Evolutionary conservation across 257 asterid species (phyloP), one percentile per base, ranked within the genome.

Genomic region (Nicotiana sylvestris): DNA sequence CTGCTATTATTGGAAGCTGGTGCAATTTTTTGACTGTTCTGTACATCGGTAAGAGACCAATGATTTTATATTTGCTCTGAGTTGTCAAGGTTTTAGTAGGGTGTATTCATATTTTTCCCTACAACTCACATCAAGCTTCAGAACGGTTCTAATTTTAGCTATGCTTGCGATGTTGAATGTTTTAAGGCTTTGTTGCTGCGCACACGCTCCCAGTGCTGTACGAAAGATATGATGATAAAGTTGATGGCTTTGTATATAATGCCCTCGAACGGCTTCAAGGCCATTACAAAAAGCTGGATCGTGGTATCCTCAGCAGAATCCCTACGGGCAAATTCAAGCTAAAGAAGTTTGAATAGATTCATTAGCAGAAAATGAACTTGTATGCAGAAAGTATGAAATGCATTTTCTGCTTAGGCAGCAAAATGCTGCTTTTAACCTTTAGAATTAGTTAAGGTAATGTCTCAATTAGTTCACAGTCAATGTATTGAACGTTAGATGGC

Each of bases 1-100:
- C 92, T 85, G 95, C 98, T 81, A 84, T 96, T 35, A 89, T 94
- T 61, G 98, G 98, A 88, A 92, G 94, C 96, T 96, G 97, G 94
- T 96, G 89, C 92, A 96, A 92, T 90, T 87, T 94, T 53, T 82
- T 96, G 81, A 92, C 98, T 12, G 88, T 94, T 83, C 32, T 92
- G 53, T 96, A 89, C 66, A 85, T 96, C 4, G 98, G 94, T 91
- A 82, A 84, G 92, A 51, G 18, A 32, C 46, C 51, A 74, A 13
- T 27, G 64, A 49, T 49, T 74, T 1, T 72, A 6, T 15, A 25
- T 49, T 21, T 43, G 21, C 46, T 46, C 37, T 2, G 35, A 39
- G 16, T 18, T 72, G 53, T 74, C 43, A 8, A 74, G 74, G 56
- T 46, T 66, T 37, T 66, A 4, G 9, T 51, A 2, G 16, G 9